phyloP scores from a whole-genome alignment of 2,329 filamentous ascomycete species.

The Phialemoniopsis sp. region DNA sequence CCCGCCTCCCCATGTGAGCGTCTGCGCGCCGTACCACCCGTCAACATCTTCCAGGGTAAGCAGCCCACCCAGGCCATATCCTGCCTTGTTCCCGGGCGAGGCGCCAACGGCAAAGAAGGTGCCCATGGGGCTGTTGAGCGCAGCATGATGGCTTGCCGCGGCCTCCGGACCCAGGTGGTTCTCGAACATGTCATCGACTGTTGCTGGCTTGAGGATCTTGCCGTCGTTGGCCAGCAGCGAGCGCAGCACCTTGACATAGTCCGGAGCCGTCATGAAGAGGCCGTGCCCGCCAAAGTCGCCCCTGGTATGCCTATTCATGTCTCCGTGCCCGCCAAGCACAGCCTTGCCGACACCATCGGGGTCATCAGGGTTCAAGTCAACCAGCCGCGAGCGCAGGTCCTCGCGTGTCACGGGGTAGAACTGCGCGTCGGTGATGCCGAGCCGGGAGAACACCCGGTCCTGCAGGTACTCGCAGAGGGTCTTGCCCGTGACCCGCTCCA shows the following conservation, averaged over 20 bases:
- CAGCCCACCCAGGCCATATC: conserved; percentile 35
- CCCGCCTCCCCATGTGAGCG: conserved; percentile 41
- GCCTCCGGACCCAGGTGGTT: conserved; percentile 35
- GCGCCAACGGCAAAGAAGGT: conserved; percentile 27
- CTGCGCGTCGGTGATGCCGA: conserved; percentile 32
- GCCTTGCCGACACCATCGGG: conserved; percentile 26
- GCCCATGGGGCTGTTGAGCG: conserved; percentile 23
- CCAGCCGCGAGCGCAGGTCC: conserved; percentile 24
- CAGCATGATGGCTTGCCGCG: conserved; percentile 16
- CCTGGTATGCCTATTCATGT: conserved; percentile 22
- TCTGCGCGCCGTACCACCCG: conserved; percentile 36
- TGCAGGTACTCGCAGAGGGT: conserved; percentile 38
- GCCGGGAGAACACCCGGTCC: conserved; percentile 35
- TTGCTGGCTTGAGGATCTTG: conserved; percentile 35
- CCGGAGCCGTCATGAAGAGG: conserved; percentile 25
- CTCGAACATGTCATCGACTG: conserved; percentile 39
- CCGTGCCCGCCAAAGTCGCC: conserved; percentile 42
- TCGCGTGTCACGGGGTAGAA: conserved; percentile 32
- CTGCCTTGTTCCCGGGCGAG: conserved; percentile 22
- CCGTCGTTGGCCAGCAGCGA: conserved; percentile 44
- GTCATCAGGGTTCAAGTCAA: conserved; percentile 32
- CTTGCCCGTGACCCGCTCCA: conserved; percentile 39
- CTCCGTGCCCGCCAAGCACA: conserved; percentile 23
- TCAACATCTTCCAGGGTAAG: conserved; percentile 33
- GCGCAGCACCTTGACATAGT: conserved; percentile 39